Evolutionary conservation across 805 yeast species (phyloP), one percentile per base, ranked within the genome.

Genomic region (Candida anglica): DNA sequence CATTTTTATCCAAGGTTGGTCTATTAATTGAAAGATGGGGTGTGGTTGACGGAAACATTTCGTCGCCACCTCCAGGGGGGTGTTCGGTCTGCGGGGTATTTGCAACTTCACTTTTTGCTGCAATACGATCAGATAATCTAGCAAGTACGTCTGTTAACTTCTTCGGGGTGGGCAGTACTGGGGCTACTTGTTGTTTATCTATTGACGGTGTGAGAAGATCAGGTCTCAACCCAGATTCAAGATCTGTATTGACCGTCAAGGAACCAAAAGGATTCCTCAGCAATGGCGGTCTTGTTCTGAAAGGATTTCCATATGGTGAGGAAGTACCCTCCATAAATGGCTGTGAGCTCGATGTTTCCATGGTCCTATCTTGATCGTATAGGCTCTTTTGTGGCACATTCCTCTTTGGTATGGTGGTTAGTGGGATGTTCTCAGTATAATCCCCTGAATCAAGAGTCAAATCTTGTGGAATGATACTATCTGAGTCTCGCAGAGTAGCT

Each of bases 121-220:
- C 66, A 27, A 62, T 57, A 40, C 68, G 56, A 26, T 60, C 61
- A 0, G 65, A 57, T 4, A 62, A 43, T 38, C 58, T 43, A 3
- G 58, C 38, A 11, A 62, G 36, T 4, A 49, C 47, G 30, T 53
- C 46, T 6, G 61, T 27, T 21, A 56, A 40, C 35, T 49, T 52
- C 4, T 41, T 41, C 1, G 58, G 43, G 10, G 28, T 30, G 3
- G 37, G 40, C 6, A 20, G 32, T 8, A 17, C 38, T 9, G 23
- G 23, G 23, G 10, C 11, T n/a, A n/a, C n/a, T n/a, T n/a, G n/a
- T n/a, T n/a, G n/a, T n/a, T n/a, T n/a, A n/a, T n/a, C n/a, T n/a
- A n/a, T n/a, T 21, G 23, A 9, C 11, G 23, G 23, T 9, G 11
- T 11, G 10, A 21, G 11, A 15, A 6, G 7, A 16, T 11, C 6